Base-by-base conservation (phyloP, 2,329 filamentous ascomycete species). In the Daldinia sp. region DNA sequence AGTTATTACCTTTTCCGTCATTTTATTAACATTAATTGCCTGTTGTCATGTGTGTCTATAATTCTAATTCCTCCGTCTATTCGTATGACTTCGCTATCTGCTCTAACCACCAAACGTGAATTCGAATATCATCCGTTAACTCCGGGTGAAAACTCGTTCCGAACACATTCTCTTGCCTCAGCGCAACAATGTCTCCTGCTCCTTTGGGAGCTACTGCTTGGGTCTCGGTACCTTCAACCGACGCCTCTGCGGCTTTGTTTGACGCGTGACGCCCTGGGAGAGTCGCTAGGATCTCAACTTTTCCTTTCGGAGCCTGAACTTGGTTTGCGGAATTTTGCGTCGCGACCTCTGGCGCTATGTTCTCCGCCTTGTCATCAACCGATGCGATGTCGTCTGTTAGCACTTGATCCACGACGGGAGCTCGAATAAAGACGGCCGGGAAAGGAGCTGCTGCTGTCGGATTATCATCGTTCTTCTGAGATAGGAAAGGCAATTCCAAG, bases 91-190 rank as follows among this genome's bases (percentile, higher is more conserved):
- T 53, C 48, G 23, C 35, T 66, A 72, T 50, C 80, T 95, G 88
- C 73, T 86, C 83, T 77, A 99, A 77, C 96, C 96, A 99, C 96
- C 96, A 98, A 4, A 88, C 86, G 80, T 99, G 96, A 76, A 98
- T 97, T 63, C 96, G 87, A 63, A 90, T 84, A 81, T 99, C 96
- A 6, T 89, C 88, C 0, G 95, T 98, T 79, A 99, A 80, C 80
- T 99, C 96, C 0, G 96, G 96, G 75, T 98, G 96, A 78, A 98
- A 99, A 76, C 94, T 98, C 2, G 92, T 98, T 3, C 94, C 96
- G 74, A 98, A 92, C 0, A 97, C 91, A 79, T 98, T 98, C 0
- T 92, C 93, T 81, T 98, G 94, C 71, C 88, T 87, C 37, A 98
- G 93, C 0, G 95, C 95, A 57, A 98, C 90, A 58, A 98, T 95